Base-by-base conservation (phyloP, 176 grass and related monocot species). In the Phoenix roebelenii region DNA sequence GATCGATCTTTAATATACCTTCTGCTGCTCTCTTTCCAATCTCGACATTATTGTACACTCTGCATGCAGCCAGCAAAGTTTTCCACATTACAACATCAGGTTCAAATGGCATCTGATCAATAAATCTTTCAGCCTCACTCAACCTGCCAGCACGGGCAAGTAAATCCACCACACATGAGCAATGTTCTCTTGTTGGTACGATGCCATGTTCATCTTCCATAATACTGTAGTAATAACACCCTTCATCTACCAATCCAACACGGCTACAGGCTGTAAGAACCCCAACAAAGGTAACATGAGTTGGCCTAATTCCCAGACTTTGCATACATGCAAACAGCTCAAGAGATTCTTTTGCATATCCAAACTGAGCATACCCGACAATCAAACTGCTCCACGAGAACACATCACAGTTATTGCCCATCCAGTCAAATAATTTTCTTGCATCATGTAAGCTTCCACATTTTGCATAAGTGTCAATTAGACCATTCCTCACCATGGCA, bases 41-140 rank as follows among this genome's bases (percentile, higher is more conserved):
- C 29, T 63, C 51, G 0, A 63, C 50, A 72, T 63, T 63, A 54
- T 54, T 44, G 54, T 63, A 51, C 25, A 63, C 18, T n/a, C 70
- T 72, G 59, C 70, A 63, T 54, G 70, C 70, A 62, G 70, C 50
- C 23, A 72, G 18, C 9, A 55, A 17, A 63, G 59, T 39, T 16
- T 72, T 72, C 70, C 49, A 62, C 70, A 72, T 72, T 28, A 72
- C n/a, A 24, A 72, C 39, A 62, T 63, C 70, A 63, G 70, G 70
- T 39, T 63, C 25, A 44, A 63, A 63, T 63, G 58, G 49, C 50
- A 63, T 72, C 17, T 63, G 49, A 63, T 54, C 50, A 51, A 72
- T 61, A 14, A 73, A 73, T 9, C 18, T 48, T 63, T 52, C 57
- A 24, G 70, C 70, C 50, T 73, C 70, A 18, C 12, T 18, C 25